These are phyloP conservation scores for Malus hybrid DNA, from an alignment of 331 rosid genomes.

Conservation along the genomic window DNA sequence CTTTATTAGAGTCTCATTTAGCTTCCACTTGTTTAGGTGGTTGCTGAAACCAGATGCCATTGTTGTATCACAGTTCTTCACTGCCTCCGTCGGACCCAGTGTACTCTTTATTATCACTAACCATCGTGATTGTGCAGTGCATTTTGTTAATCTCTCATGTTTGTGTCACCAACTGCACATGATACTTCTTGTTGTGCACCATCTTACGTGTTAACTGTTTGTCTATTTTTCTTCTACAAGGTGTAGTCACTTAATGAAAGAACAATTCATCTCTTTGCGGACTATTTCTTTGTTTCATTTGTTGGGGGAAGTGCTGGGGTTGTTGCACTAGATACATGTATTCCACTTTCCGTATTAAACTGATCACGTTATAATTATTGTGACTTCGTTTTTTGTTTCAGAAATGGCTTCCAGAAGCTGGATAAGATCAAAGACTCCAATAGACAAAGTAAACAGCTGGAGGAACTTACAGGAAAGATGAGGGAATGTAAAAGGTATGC, in stretches of 20 bases:
- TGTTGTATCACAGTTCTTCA: background rate
- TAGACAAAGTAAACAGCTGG: conserved; percentile 91
- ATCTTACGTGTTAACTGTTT: background rate
- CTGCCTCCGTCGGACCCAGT: background rate
- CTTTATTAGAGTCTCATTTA: background rate
- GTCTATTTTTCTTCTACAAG: background rate
- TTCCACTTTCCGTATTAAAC: background rate
- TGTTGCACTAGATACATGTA: background rate
- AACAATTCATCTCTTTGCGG: background rate
- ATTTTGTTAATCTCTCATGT: background rate
- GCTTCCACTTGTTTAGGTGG: background rate
- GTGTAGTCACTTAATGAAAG: background rate
- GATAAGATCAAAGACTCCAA: conserved; percentile 91
- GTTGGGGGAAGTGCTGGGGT: background rate
- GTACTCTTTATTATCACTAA: background rate
- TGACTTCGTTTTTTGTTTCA: conserved; percentile 23
- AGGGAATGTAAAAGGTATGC: conserved; percentile 88
- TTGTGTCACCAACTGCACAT: background rate
- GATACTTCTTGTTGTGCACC: background rate
- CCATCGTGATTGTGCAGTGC: background rate
- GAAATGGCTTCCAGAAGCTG: conserved; percentile 97
- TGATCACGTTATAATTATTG: background rate
- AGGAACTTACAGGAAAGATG: conserved; percentile 93
- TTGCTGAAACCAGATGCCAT: background rate
- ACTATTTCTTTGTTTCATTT: background rate